Evolutionary conservation across 345 rosid species (phyloP), one percentile per base, ranked within the genome.

Genomic region (Excoecaria agallocha): DNA sequence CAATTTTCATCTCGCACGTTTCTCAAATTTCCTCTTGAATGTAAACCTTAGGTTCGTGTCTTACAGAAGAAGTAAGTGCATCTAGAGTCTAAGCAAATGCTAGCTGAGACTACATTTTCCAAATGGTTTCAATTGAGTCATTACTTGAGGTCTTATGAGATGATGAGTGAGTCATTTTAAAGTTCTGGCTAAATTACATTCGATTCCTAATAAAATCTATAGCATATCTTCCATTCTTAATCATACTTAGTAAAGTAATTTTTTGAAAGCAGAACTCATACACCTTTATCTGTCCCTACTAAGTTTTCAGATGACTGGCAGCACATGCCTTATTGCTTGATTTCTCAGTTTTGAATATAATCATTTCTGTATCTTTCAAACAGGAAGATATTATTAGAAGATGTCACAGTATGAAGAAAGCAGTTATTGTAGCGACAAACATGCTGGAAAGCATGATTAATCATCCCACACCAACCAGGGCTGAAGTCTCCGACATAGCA

Each of bases 381-480:
- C 86, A 94, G 98, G 98, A 91, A 71, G 99, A 92, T 49, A 91
- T 95, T 72, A 89, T 95, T 78, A 85, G 90, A 84, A 89, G 91
- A 89, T 95, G 99, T 80, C 91, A 83, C 62, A 85, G 76, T 60
- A 89, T 93, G 96, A 89, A 88, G 63, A 94, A 94, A 78, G 93
- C 98, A 6, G 97, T 94, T 58, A 94, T 94, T 76, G 97, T 94
- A 3, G 98, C 98, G 10, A 92, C 98, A 66, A 94, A 92, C 80
- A 94, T 94, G 98, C 87, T 94, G 65, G 98, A 94, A 82, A 94
- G 98, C 80, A 94, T 94, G 98, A 92, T 94, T 74, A 82, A 85
- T 76, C 98, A 94, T 84, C 98, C 98, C 55, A 94, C 97, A 17
- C 98, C 98, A 63, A 94, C 98, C 70, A 91, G 98, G 83, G 98